Evolutionary conservation across 1,139 yeast species (phyloP), one percentile per base, ranked within the genome.

Genomic region (Geotrichum europaeum): DNA sequence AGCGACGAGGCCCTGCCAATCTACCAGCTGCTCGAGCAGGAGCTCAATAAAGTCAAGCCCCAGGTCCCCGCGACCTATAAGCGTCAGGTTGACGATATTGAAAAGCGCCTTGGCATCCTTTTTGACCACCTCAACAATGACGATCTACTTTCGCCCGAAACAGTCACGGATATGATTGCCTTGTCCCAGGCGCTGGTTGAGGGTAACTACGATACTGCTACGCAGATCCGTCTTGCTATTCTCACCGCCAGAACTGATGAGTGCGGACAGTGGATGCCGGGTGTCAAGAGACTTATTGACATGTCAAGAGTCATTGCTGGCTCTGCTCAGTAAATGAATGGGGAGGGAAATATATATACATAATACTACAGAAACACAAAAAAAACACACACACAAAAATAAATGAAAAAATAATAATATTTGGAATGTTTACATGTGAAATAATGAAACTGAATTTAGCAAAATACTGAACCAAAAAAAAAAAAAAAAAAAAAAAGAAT

Each of bases 241-340:
- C 82, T 89, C 56, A 81, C 91, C 9, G 81, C 82, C 50, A 82
- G 83, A 67, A 81, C 86, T 56, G 84, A 82, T 52, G 96, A 92
- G 73, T 84, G 89, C 66, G 96, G 96, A 13, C 85, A 87, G 68
- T 94, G 99, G 99, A 84, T 89, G 77, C 84, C 89, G 30, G 99
- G 99, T 69, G 87, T 94, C 58, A 90, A 88, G 75, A 84, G 97
- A 68, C 81, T 94, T 67, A 85, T 94, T 64, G 89, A 87, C 64
- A 88, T 94, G 85, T 68, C 72, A 12, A 61, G 68, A 53, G 76
- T 74, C n/a, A 70, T 54, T 54, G 43, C 43, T 36, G 43, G 43
- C n/a, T 36, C 43, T 12, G 43, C 18, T 15, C 43, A 36, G 43
- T 36, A 36, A 36, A 3, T 32, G 25, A 15, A 24, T 24, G 25